Percentiles rank a stretch among this genome's conserved stretches.
phyloP scores from a whole-genome alignment of 768 basidiomycete species.

The Kwoniella dejecticola region DNA sequence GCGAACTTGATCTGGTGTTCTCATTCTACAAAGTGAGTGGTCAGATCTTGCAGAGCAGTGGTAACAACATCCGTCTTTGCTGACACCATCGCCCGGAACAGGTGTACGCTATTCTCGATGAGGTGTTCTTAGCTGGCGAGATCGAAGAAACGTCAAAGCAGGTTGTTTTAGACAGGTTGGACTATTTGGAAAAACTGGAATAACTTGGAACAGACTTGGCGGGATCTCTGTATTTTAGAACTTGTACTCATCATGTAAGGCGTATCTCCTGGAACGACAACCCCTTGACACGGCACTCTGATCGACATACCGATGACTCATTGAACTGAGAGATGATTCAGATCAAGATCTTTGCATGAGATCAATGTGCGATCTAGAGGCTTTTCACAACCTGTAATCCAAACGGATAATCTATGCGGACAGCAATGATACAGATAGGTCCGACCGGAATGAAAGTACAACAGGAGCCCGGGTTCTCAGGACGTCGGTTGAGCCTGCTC shows the following conservation, averaged over 20 bases:
- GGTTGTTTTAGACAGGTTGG: conserved; percentile 85
- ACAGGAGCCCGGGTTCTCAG: no score
- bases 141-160: conserved; percentile 98
- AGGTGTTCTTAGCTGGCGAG: conserved; percentile 97
- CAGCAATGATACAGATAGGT: no score
- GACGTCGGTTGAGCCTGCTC: no score
- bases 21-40: conserved; percentile 93
- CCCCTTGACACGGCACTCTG: no score
- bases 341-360: no score
- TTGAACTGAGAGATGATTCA: no score
- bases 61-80: no score
- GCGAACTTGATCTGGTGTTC: conserved; percentile 96
- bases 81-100: conserved; percentile 49
- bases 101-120: conserved; percentile 98
- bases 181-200: conserved; percentile 94
- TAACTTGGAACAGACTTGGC: conserved; percentile 69
- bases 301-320: no score
- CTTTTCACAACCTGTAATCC: background rate
- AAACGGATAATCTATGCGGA: no score
- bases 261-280: background rate
- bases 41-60: no score
- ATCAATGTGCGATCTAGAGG: background rate
- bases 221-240: background rate
- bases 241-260: background rate
- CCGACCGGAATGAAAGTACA: no score